Evolutionary conservation across 2,329 filamentous ascomycete species (phyloP).

Genomic region (Colletotrichum musicola): DNA sequence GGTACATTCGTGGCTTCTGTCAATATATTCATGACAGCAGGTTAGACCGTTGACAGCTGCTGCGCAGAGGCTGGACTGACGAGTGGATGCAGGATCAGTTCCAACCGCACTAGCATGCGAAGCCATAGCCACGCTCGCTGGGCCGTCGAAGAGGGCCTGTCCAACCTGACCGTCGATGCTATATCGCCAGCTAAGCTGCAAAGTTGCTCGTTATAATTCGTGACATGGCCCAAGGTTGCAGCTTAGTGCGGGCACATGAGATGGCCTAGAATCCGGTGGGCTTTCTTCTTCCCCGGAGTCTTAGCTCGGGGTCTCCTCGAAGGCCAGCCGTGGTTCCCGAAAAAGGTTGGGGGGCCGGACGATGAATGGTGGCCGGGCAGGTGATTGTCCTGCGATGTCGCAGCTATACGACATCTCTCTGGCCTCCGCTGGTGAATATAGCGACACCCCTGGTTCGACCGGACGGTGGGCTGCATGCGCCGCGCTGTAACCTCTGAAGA

Average conservation of each 20-base stretch:
- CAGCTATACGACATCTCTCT: constrained; percentile 13
- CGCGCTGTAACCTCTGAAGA: constrained; percentile 20
- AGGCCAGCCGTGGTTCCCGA: constrained; percentile 19
- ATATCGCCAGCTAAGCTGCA: not conserved
- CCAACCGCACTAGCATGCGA: not conserved
- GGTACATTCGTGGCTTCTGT: constrained; percentile 28
- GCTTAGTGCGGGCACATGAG: not conserved
- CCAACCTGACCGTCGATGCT: not conserved
- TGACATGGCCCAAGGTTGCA: constrained; percentile 2
- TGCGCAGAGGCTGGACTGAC: constrained; percentile 2
- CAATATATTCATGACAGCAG: constrained; percentile 31
- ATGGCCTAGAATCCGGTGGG: not conserved
- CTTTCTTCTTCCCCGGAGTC: constrained; percentile 4
- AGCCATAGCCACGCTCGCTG: not conserved
- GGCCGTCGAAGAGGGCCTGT: not conserved
- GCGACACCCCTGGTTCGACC: constrained; percentile 1
- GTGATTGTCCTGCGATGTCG: constrained; percentile 10
- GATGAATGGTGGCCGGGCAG: not conserved
- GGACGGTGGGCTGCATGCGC: not conserved
- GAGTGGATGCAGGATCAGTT: constrained; percentile 1
- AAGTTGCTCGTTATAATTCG: not conserved
- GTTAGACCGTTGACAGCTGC: constrained; percentile 8
- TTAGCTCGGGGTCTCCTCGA: constrained; percentile 15
- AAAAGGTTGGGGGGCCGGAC: constrained; percentile 4
- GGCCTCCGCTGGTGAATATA: constrained; percentile 1